Conservation (phyloP, 768 basidiomycete species). For the Mycena belliarum region DNA sequence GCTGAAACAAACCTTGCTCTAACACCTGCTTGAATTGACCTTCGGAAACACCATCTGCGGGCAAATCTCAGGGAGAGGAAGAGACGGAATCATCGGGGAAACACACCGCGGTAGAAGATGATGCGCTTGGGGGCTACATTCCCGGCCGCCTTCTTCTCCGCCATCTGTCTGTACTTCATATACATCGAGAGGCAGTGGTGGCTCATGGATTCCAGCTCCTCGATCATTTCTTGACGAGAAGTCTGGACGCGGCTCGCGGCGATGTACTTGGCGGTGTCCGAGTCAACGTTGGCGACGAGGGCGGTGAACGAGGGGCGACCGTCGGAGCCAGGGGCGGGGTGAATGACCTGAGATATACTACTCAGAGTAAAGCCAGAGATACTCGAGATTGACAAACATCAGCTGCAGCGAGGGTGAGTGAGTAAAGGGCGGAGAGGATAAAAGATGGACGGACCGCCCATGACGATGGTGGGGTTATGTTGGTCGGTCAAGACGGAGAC, state of each 20-base stretch:
- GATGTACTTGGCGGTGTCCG: slow-evolving; percentile 73
- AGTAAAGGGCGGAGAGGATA: background rate
- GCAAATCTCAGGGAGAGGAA: slow-evolving; percentile 13
- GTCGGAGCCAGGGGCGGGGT: slow-evolving; percentile 78
- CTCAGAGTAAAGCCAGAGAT: slow-evolving; percentile 35
- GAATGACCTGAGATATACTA: slow-evolving; percentile 49
- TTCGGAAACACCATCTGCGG: slow-evolving; percentile 56
- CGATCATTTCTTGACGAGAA: background rate
- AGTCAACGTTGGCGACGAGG: slow-evolving; percentile 79
- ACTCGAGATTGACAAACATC: slow-evolving; percentile 38
- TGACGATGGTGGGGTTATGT: slow-evolving; percentile 56
- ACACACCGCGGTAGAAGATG: slow-evolving; percentile 72
- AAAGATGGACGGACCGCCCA: background rate
- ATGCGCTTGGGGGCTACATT: slow-evolving; percentile 61
- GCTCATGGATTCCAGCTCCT: slow-evolving; percentile 31
- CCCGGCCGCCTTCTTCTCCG: slow-evolving; percentile 50
- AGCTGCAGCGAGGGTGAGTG: slow-evolving; percentile 50
- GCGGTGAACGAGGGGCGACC: slow-evolving; percentile 82
- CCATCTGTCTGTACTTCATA: slow-evolving; percentile 52
- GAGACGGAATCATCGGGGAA: slow-evolving; percentile 11
- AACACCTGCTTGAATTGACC: slow-evolving; percentile 56
- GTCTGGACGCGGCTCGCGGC: slow-evolving; percentile 28
- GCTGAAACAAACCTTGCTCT: slow-evolving; percentile 45
- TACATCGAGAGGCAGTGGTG: slow-evolving; percentile 60
- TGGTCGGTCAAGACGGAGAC: slow-evolving; percentile 65